Evolutionary conservation across 192 early-diverging fungal genomes (phyloP), one percentile per base, ranked within the genome.

Genomic region (Kickxella alabastrina): DNA sequence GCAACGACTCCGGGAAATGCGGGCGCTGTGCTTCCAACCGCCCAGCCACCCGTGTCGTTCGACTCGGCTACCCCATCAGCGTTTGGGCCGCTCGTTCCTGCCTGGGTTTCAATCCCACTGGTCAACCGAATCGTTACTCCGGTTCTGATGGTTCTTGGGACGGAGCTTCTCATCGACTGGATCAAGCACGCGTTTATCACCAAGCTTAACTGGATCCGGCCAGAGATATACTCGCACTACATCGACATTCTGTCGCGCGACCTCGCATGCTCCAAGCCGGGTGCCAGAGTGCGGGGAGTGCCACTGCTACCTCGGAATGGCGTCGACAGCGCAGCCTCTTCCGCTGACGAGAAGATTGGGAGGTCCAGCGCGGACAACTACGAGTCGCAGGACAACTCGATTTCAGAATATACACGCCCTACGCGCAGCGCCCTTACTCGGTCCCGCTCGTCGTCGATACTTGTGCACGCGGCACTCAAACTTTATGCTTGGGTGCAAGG

Each of bases 141-240:
- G 1, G 84, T 88, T 6, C 62, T 97, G 25, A 79, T 93, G 52
- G 91, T 99, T 5, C 80, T 90, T 42, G 83, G 82, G 0, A 92
- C 92, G 29, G 97, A 97, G 64, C 72, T 96, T 9, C 54, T 95
- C 15, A 92, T 97, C 6, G 95, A 99, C 66, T 97, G 93, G 91
- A 68, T 97, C 47, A 99, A 99, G 68, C 97, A 99, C 67, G 90
- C 97, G 0, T 99, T 99, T 65, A 92, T 99, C 41, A 91, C 89
- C 10, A 97, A 97, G 57, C 95, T 97, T 68, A 99, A 99, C 68
- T 86, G 88, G 53, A 90, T 97, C 52, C 66, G 87, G 22, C 88
- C 92, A 4, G 81, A 84, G 23, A 84, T 97, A 1, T 99, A 99
- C 71, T 81, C 77, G 10, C 82, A 84, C 41, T 99, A 89, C 59